Percentiles rank a stretch among this genome's conserved stretches.
These are phyloP conservation scores for Populus tomentosa DNA, from an alignment of 441 rosid species.

Conservation along the genomic window DNA sequence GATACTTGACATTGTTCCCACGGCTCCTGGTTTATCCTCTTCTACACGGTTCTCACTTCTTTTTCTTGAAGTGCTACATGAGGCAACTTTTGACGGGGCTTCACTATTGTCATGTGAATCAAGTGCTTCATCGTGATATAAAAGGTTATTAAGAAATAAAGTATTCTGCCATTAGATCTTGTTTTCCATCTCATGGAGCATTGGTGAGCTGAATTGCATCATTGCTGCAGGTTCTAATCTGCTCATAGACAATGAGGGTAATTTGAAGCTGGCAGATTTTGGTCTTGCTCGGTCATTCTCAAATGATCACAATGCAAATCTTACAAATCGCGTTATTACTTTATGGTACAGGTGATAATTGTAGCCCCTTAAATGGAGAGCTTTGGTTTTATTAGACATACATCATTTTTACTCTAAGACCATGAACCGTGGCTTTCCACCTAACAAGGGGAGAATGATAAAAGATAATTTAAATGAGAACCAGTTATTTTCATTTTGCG, in stretches of 20 bases:
- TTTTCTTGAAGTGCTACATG: constrained; percentile 73
- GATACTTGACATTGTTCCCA: constrained; percentile 1
- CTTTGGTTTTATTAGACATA: too few species aligned
- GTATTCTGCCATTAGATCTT: neutral
- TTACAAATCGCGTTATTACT: constrained; percentile 90
- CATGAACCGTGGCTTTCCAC: neutral
- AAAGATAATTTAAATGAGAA: neutral
- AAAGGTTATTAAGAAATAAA: constrained; percentile 49
- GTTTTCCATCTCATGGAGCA: neutral
- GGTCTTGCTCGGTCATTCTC: constrained; percentile 90
- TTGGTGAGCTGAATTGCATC: constrained; percentile 8
- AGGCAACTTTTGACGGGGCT: constrained; percentile 91
- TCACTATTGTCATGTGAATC: constrained; percentile 90
- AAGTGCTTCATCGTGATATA: constrained; percentile 94
- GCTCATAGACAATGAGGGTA: constrained; percentile 93
- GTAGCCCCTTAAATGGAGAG: neutral
- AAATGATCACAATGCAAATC: constrained; percentile 62
- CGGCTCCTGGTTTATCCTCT: neutral
- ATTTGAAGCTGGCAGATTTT: constrained; percentile 94
- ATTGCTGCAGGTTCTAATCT: constrained; percentile 74
- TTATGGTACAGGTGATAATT: constrained; percentile 84
- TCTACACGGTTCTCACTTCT: neutral
- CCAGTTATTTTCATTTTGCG: constrained; percentile 1
- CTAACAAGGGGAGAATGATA: neutral
- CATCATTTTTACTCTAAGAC: neutral